Evolutionary conservation across 169 alveolate genomes (phyloP).

Genomic region (Eimeria zaria): DNA sequence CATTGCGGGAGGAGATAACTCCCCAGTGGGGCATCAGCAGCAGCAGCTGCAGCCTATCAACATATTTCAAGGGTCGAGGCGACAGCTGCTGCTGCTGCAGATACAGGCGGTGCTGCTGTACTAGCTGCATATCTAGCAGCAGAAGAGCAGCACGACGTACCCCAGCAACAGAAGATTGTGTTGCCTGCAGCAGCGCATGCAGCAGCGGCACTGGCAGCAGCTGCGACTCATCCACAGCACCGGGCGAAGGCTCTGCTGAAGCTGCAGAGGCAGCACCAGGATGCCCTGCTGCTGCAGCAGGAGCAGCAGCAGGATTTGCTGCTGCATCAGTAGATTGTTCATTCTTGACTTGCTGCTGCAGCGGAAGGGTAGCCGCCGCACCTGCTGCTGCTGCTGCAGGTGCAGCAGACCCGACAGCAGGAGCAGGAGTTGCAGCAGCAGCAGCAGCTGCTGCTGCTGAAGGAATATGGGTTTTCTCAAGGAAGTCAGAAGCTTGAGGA

Average conservation of each 20-base stretch:
- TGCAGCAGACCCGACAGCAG: background rate
- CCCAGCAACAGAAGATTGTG: slow-evolving; percentile 71
- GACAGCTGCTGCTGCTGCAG: slow-evolving; percentile 73
- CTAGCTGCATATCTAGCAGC: slow-evolving; percentile 74
- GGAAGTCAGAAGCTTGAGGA: slow-evolving; percentile 12
- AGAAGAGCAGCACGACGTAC: slow-evolving; percentile 68
- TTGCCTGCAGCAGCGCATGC: slow-evolving; percentile 71
- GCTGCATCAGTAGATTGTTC: slow-evolving; percentile 26
- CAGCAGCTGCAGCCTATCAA: slow-evolving; percentile 58
- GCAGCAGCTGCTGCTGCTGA: slow-evolving; percentile 12
- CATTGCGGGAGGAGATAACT: slow-evolving; percentile 38
- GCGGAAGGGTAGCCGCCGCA: background rate
- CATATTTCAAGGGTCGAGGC: slow-evolving; percentile 2
- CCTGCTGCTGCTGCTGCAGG: background rate
- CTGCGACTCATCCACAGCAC: slow-evolving; percentile 2
- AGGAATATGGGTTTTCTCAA: background rate
- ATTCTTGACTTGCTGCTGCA: slow-evolving; percentile 31
- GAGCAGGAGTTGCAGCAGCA: slow-evolving; percentile 13
- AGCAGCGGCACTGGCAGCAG: slow-evolving; percentile 78
- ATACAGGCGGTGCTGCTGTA: slow-evolving; percentile 53
- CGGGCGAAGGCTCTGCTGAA: background rate
- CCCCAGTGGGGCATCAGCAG: slow-evolving; percentile 70
- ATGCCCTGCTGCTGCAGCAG: background rate
- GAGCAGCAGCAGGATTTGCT: background rate
- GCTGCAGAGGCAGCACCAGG: background rate